phyloP scores from a whole-genome alignment of 2,329 filamentous ascomycete genomes.

The Penicillium brasilianum region DNA sequence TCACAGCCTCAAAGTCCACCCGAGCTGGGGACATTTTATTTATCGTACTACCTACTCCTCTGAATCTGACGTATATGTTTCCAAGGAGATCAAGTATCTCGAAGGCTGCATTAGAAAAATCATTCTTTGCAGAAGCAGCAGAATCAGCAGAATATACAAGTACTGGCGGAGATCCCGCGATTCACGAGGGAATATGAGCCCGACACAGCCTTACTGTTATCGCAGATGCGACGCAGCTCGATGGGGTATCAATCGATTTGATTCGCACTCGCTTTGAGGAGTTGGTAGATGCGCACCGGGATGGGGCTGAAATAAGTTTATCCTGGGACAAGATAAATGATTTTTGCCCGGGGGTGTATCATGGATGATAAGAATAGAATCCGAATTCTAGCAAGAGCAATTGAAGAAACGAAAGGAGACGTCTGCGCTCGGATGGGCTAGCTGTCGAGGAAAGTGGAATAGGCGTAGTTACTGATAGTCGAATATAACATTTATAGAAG shows the following conservation, averaged over 20 bases:
- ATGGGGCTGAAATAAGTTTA: background rate
- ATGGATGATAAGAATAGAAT: background rate
- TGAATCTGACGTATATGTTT: background rate
- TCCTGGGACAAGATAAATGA: background rate
- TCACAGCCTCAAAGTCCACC: background rate
- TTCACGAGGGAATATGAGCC: background rate
- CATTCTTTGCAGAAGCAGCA: background rate
- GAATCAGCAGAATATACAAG: background rate
- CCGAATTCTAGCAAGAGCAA: background rate
- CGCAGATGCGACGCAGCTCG: background rate
- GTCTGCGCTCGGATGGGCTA: too few species aligned
- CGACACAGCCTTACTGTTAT: background rate
- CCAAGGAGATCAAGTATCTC: background rate
- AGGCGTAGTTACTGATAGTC: too few species aligned
- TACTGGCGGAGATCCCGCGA: background rate
- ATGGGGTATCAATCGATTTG: background rate
- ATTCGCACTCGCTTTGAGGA: background rate
- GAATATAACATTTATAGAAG: too few species aligned
- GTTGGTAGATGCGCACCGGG: background rate
- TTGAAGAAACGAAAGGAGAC: too few species aligned
- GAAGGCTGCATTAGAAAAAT: background rate
- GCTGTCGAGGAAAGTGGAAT: too few species aligned
- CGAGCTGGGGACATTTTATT: background rate
- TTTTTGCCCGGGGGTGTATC: background rate
- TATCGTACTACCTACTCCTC: background rate